Evolutionary conservation across 495 filamentous ascomycete genomes (phyloP).

Genomic region (Tuber melanosporum): DNA sequence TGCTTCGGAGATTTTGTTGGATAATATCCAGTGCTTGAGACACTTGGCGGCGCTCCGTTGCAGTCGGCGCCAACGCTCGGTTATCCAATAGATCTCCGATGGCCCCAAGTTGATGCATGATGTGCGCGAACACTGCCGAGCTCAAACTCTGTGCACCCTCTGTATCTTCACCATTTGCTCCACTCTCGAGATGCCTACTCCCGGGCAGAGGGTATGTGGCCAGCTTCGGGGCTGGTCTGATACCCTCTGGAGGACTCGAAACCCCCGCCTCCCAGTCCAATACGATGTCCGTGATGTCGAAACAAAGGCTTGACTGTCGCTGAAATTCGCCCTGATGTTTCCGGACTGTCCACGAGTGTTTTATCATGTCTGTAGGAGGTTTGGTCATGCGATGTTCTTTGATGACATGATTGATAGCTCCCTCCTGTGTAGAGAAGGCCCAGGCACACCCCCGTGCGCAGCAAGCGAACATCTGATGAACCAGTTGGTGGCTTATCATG

Average conservation of each 20-base stretch:
- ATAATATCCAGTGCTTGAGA: slow-evolving; percentile 17
- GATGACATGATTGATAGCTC: slow-evolving; percentile 23
- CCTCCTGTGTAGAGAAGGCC: slow-evolving; percentile 23
- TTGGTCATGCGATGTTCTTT: slow-evolving; percentile 23
- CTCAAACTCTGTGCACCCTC: slow-evolving; percentile 15
- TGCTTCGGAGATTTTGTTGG: slow-evolving; percentile 9
- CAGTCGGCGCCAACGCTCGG: slow-evolving; percentile 17
- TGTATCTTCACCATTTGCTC: neutral
- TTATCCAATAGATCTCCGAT: slow-evolving; percentile 24
- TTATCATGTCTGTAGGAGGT: slow-evolving; percentile 13
- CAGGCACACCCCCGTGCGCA: slow-evolving; percentile 8
- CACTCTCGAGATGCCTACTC: neutral
- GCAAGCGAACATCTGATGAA: slow-evolving; percentile 26
- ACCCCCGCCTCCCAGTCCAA: slow-evolving; percentile 9
- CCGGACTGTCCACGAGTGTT: slow-evolving; percentile 9
- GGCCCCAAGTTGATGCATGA: slow-evolving; percentile 17
- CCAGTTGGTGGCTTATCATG: slow-evolving; percentile 24
- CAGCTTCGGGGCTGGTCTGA: neutral
- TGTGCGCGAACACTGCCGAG: slow-evolving; percentile 21
- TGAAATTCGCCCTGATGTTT: slow-evolving; percentile 3
- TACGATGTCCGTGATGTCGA: slow-evolving; percentile 22
- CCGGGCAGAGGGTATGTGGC: neutral
- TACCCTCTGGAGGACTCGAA: neutral
- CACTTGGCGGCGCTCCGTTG: slow-evolving; percentile 13
- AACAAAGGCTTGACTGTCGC: slow-evolving; percentile 9